Percentiles rank a stretch among this genome's conserved stretches.
Conservation (phyloP, 306 rosid species). For the Acacia crassicarpa region DNA sequence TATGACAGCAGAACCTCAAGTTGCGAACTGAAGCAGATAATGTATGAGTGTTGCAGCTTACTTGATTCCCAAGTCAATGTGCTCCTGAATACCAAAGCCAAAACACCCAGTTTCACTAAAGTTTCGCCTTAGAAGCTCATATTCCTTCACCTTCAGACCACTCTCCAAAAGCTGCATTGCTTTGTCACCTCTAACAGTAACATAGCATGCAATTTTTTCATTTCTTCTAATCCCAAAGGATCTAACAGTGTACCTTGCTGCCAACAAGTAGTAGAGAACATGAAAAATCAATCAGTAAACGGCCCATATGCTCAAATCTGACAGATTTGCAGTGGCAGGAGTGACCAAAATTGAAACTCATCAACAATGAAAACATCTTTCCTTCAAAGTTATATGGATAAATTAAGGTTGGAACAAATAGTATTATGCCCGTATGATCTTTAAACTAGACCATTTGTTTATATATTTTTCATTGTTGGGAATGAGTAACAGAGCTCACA, state of each 20-base stretch:
- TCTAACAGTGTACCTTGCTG: constrained; percentile 81
- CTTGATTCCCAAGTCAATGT: constrained; percentile 85
- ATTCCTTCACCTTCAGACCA: constrained; percentile 85
- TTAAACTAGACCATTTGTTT: neutral
- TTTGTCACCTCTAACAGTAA: constrained; percentile 85
- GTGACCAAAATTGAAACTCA: neutral
- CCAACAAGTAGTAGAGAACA: neutral
- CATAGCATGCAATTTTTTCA: constrained; percentile 87
- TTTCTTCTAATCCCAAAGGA: constrained; percentile 81
- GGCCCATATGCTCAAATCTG: neutral
- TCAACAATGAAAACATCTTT: no score
- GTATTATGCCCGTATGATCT: neutral
- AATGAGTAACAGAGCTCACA: neutral
- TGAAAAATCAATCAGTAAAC: neutral
- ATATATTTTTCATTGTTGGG: neutral
- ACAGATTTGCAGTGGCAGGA: neutral
- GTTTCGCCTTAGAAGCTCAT: constrained; percentile 72
- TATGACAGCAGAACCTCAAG: neutral
- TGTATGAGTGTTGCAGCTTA: constrained; percentile 27
- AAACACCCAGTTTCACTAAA: constrained; percentile 87
- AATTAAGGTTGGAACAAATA: neutral
- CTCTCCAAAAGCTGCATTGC: constrained; percentile 88
- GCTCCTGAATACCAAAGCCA: constrained; percentile 93
- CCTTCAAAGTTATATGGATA: neutral
- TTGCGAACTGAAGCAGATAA: neutral